These are phyloP conservation scores for Pichia gijzeniarum DNA, from an alignment of 805 yeast genomes.

Conservation along the genomic window DNA sequence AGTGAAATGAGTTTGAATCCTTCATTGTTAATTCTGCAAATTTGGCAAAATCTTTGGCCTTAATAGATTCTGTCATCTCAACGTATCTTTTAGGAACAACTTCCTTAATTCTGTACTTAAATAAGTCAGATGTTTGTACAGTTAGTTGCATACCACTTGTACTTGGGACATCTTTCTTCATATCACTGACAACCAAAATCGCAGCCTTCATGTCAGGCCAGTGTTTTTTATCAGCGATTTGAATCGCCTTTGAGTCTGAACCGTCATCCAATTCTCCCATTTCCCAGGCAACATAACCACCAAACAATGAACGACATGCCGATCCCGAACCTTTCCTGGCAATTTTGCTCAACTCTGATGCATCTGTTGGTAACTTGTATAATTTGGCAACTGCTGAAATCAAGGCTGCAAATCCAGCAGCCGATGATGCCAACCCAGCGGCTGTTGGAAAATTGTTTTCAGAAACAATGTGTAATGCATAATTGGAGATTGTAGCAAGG, in stretches of 20 bases:
- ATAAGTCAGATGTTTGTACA: conserved; percentile 81
- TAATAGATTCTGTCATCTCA: conserved; percentile 75
- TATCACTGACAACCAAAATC: conserved; percentile 86
- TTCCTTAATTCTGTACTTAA: conserved; percentile 65
- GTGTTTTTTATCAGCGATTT: conserved; percentile 74
- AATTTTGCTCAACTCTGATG: conserved; percentile 80
- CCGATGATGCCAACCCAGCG: conserved; percentile 96
- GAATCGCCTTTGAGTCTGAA: conserved; percentile 90
- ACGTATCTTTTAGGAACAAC: conserved; percentile 85
- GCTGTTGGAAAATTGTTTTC: conserved; percentile 99
- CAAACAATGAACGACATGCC: conserved; percentile 94
- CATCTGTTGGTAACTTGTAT: conserved; percentile 77
- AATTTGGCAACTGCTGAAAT: conserved; percentile 83
- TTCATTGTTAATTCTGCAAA: conserved; percentile 92
- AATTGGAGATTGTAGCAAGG: conserved; percentile 56
- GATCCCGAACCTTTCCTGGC: conserved; percentile 99
- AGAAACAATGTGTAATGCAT: conserved; percentile 73
- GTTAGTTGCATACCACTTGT: conserved; percentile 97
- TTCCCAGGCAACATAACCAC: conserved; percentile 99
- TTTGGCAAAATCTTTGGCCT: conserved; percentile 61
- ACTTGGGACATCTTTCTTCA: conserved; percentile 89
- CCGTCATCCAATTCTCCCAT: conserved; percentile 80
- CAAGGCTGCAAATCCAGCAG: conserved; percentile 97
- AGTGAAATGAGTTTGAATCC: conserved; percentile 96
- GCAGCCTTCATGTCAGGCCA: conserved; percentile 95